Percentiles rank a stretch among this genome's conserved stretches.
phyloP scores from a whole-genome alignment of 2,329 filamentous ascomycete species.

The Trichoderma afroharzianum region DNA sequence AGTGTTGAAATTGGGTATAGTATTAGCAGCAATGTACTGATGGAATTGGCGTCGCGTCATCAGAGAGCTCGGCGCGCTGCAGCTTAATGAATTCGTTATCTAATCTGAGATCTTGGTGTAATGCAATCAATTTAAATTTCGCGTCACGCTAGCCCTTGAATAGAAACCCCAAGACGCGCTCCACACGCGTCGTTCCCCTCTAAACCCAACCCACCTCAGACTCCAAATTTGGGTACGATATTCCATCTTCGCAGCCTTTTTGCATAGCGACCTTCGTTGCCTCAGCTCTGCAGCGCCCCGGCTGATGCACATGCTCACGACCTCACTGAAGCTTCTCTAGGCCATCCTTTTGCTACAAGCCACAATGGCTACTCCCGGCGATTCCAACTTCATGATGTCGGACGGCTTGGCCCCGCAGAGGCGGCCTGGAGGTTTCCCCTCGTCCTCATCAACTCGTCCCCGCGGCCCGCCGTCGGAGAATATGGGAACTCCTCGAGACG shows the following conservation, averaged over 20 bases:
- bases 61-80: neutral
- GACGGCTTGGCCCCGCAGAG: conserved; percentile 46
- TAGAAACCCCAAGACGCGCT: conserved; percentile 32
- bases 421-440: conserved; percentile 40
- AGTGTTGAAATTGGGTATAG: neutral
- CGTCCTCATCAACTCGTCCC: conserved; percentile 52
- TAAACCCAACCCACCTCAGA: neutral
- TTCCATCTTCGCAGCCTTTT: neutral
- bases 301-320: neutral
- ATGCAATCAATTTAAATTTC: conserved; percentile 41
- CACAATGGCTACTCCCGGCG: conserved; percentile 52
- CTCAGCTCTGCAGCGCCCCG: neutral
- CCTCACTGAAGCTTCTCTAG: neutral
- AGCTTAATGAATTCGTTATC: neutral
- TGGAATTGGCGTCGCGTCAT: neutral
- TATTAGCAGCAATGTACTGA: neutral
- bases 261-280: neutral
- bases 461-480: conserved; percentile 62
- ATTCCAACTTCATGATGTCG: conserved; percentile 55
- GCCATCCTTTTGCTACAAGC: neutral
- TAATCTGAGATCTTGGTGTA: neutral
- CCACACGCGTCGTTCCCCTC: conserved; percentile 22
- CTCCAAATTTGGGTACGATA: conserved; percentile 9
- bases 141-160: conserved; percentile 24
- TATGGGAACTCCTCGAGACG: conserved; percentile 56